Evolutionary conservation across 805 yeast species (phyloP), one percentile per base, ranked within the genome.

Genomic region (Gaillardinia entomophila): DNA sequence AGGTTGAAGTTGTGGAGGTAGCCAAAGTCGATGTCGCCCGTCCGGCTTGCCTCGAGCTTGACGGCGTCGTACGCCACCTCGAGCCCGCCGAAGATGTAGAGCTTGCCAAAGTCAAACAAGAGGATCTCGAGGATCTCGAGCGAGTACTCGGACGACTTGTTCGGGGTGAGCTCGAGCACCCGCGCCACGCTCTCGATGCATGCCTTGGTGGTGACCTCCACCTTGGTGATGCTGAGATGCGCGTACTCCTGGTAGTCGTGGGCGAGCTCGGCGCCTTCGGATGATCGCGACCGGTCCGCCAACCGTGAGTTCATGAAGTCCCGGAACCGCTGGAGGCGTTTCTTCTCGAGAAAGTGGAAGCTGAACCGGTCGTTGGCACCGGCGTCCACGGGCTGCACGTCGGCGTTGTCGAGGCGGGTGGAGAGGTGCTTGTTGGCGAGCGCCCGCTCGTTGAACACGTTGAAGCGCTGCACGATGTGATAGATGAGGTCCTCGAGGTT

Each of bases 161-260:
- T 61, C 1, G 90, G 85, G 0, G 79, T 68, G 24, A 86, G 62
- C 51, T 87, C 96, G 46, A 85, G 69, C 3, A 82, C 66, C 49
- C 96, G 68, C 2, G 89, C 81, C 4, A 87, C 65, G 1, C 89
- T 71, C 56, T 88, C 97, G 23, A 86, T 53, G 6, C 80, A 72
- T 12, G 83, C 73, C 42, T 78, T 79, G 26, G 87, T 61, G 35
- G 85, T 72, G 3, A 67, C 60, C 42, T 85, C 89, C 2, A 84
- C 77, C 16, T 66, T 60, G 12, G 58, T 45, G 5, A 80, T 50
- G 19, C 67, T 64, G 28, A 72, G 41, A 12, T 47, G 46, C 2
- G 50, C 37, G 27, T 40, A 50, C 26, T 55, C 60, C 31, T 48
- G 44, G 26, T 38, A 24, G 27, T 40, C 42, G 10, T 34, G 30